phyloP scores from a whole-genome alignment of 495 filamentous ascomycete genomes.

The Penicillium diatomitis region DNA sequence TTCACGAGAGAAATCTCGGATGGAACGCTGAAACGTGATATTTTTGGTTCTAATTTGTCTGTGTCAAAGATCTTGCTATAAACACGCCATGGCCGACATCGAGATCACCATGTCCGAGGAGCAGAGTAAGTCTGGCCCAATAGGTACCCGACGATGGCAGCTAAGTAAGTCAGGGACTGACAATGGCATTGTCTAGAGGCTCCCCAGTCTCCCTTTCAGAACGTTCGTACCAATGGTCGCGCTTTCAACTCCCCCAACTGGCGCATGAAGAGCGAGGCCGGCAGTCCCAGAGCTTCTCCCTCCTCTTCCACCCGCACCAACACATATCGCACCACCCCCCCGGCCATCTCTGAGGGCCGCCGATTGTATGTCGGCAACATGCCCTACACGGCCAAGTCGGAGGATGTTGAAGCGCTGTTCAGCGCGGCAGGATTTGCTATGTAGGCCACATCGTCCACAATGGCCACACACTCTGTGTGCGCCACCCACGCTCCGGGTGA shows the following conservation, averaged over 20 bases:
- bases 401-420: constrained; percentile 53
- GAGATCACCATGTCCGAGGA: constrained; percentile 25
- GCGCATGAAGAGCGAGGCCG: constrained; percentile 33
- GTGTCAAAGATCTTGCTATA: no score
- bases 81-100: constrained; percentile 23
- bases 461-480: no score
- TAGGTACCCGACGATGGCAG: neutral
- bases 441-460: constrained; percentile 12
- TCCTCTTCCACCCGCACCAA: constrained; percentile 20
- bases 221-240: constrained; percentile 34
- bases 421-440: constrained; percentile 34
- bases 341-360: constrained; percentile 34
- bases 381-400: constrained; percentile 51
- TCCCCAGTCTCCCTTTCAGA: constrained; percentile 28
- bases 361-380: constrained; percentile 61
- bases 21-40: no score
- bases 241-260: constrained; percentile 41
- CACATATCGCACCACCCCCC: constrained; percentile 29
- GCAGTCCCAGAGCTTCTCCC: constrained; percentile 24
- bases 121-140: constrained; percentile 26
- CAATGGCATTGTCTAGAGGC: constrained; percentile 10
- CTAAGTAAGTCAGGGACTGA: neutral
- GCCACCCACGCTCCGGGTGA: neutral
- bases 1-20: no score
- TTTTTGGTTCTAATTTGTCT: no score